A percentile compares a stretch with the other conserved stretches of the same genome.
Evolutionary conservation across 2,329 filamentous ascomycete genomes (phyloP).

Genomic region (Hypoxylon sp.): DNA sequence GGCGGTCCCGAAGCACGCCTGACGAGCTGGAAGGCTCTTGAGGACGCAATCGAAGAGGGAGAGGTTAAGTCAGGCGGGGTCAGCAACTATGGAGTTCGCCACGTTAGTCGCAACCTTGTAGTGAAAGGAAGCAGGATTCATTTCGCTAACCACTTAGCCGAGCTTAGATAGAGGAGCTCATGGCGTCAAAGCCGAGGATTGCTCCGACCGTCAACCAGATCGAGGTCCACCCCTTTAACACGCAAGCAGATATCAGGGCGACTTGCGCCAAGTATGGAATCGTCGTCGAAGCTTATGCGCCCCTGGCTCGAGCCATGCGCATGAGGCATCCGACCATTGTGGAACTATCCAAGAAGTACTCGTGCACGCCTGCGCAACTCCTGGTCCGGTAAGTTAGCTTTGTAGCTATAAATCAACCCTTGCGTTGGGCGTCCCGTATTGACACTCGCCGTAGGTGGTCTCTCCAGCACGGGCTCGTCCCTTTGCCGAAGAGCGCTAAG

Average conservation of each 20-base stretch:
- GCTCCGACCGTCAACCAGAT: constrained; percentile 83
- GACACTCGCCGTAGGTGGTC: constrained; percentile 71
- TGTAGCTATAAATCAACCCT: background rate
- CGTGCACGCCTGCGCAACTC: constrained; percentile 79
- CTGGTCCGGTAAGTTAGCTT: constrained; percentile 68
- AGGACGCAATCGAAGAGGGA: constrained; percentile 80
- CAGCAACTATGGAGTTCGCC: constrained; percentile 82
- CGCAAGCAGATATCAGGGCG: constrained; percentile 74
- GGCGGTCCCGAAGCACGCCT: constrained; percentile 77
- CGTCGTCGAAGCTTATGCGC: constrained; percentile 83
- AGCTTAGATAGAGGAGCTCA: constrained; percentile 75
- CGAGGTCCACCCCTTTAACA: constrained; percentile 88
- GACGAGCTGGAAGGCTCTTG: constrained; percentile 82
- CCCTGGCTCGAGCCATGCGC: constrained; percentile 78
- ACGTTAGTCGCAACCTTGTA: constrained; percentile 65
- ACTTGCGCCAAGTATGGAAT: constrained; percentile 78
- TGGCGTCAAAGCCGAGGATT: constrained; percentile 73
- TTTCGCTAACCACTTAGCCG: constrained; percentile 13
- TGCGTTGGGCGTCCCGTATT: background rate
- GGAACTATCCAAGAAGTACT: constrained; percentile 76
- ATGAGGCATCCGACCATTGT: constrained; percentile 77
- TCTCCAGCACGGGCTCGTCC: constrained; percentile 80
- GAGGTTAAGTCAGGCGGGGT: constrained; percentile 81
- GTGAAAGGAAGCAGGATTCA: background rate
- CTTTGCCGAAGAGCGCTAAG: constrained; percentile 79